Conservation (phyloP, 1,139 yeast species). For the Debaryomycetaceae sp. region DNA sequence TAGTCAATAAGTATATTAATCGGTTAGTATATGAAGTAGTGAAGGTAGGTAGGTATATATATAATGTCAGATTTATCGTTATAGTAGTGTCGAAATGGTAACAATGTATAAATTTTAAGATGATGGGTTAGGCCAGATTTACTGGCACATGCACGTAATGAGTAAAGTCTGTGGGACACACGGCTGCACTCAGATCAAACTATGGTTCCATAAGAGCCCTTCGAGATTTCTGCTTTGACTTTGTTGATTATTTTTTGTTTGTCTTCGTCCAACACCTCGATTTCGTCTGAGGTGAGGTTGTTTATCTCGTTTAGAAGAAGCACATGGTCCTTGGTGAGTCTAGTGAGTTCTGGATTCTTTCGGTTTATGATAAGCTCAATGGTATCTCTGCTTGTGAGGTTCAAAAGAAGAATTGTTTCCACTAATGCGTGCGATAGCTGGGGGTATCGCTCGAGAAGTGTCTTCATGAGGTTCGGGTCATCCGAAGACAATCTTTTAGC, state of each 20-base stretch:
- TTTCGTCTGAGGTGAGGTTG: constrained; percentile 60
- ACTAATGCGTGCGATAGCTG: constrained; percentile 80
- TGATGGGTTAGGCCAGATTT: too few species aligned
- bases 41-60: too few species aligned
- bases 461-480: constrained; percentile 62
- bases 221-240: constrained; percentile 39
- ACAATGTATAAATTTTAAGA: too few species aligned
- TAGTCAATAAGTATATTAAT: too few species aligned
- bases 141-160: neutral
- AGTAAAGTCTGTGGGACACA: neutral
- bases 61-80: too few species aligned
- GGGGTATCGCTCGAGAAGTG: constrained; percentile 66
- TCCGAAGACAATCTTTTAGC: constrained; percentile 62
- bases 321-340: constrained; percentile 47
- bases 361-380: constrained; percentile 43
- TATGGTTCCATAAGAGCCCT: constrained; percentile 45
- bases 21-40: too few species aligned
- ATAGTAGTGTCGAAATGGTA: too few species aligned
- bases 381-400: constrained; percentile 53
- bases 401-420: constrained; percentile 65
- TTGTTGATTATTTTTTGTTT: constrained; percentile 42
- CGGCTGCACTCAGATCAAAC: constrained; percentile 1
- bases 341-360: constrained; percentile 35
- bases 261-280: constrained; percentile 56
- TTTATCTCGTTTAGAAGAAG: constrained; percentile 54